Evolutionary conservation across 2,329 filamentous ascomycete genomes (phyloP), one percentile per base, ranked within the genome.

Genomic region (Ascosphaera aggregata): DNA sequence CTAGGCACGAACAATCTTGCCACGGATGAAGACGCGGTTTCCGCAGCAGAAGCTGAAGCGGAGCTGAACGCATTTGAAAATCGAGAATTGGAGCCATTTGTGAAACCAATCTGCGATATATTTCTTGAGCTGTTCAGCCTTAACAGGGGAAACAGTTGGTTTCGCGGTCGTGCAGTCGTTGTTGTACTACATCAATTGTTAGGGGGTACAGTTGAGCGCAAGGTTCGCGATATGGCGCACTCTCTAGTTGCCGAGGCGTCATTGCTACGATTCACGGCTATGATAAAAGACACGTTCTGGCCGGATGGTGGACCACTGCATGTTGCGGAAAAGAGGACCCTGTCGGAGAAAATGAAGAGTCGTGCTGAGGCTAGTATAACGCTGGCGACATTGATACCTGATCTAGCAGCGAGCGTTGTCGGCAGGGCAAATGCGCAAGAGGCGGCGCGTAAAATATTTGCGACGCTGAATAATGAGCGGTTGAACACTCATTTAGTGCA

Each of bases 81-180:
- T 52, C 76, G 75, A 49, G 82, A 93, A 48, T 65, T 84, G 2
- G 84, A 92, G 52, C 89, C 89, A 1, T 95, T 98, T 51, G 89
- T 98, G 49, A 98, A 94, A 54, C 91, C 89, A 3, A 94, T 98
- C 44, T 94, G 85, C 57, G 89, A 98, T 55, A 76, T 98, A 43
- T 98, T 98, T 58, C 69, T 98, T 13, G 89, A 98, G 54, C 72
- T 84, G 0, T 98, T 98, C 51, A 85, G 93, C 51, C 68, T 98
- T 31, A 92, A 94, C 55, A 76, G 78, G 43, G 85, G 86, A 32
- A 94, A 91, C 57, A 95, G 92, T 56, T 98, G 89, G 91, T 71
- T 98, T 3, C 79, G 91, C 32, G 91, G 89, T 1, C 75, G 89
- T 17, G 89, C 89, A 0, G 89, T 95, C 1, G 86, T 98, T 3